phyloP scores from a whole-genome alignment of 805 yeast species.

The Yamadazyma tumulicola region DNA sequence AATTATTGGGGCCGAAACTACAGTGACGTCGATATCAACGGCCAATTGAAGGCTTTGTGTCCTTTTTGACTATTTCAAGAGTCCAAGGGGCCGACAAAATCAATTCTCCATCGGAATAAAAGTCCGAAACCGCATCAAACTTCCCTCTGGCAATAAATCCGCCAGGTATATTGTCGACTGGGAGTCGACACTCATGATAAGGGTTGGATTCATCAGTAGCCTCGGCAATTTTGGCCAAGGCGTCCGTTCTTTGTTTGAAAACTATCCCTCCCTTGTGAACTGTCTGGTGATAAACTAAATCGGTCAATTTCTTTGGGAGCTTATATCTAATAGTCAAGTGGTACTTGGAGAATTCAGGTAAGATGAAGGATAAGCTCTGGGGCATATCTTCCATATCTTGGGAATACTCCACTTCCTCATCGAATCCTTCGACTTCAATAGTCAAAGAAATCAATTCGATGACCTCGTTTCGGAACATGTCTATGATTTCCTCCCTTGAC shows the following conservation, averaged over 20 bases:
- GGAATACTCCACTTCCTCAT: constrained; percentile 17
- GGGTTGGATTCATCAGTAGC: constrained; percentile 17
- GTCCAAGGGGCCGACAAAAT: constrained; percentile 17
- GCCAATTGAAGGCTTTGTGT: constrained; percentile 12
- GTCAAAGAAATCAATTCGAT: constrained; percentile 24
- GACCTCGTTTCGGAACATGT: constrained; percentile 20
- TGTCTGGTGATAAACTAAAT: constrained; percentile 23
- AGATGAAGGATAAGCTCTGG: constrained; percentile 18
- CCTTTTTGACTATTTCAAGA: constrained; percentile 19
- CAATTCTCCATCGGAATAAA: constrained; percentile 17
- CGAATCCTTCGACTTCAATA: constrained; percentile 24
- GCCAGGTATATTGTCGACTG: constrained; percentile 27
- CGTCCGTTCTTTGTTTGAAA: constrained; percentile 18
- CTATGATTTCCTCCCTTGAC: constrained; percentile 14
- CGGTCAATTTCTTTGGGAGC: constrained; percentile 17
- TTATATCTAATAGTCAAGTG: constrained; percentile 20
- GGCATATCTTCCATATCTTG: constrained; percentile 26
- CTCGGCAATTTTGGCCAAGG: constrained; percentile 17
- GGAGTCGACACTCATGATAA: constrained; percentile 18
- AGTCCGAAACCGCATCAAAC: constrained; percentile 20
- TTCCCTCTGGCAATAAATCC: constrained; percentile 27
- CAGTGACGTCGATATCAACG: too few relatives aligned
- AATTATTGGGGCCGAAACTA: too few relatives aligned
- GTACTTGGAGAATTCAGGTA: constrained; percentile 27
- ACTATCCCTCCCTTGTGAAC: constrained; percentile 27